Evolutionary conservation across 257 asterid species (phyloP), one percentile per base, ranked within the genome.

Genomic region (Nicotiana knightiana): DNA sequence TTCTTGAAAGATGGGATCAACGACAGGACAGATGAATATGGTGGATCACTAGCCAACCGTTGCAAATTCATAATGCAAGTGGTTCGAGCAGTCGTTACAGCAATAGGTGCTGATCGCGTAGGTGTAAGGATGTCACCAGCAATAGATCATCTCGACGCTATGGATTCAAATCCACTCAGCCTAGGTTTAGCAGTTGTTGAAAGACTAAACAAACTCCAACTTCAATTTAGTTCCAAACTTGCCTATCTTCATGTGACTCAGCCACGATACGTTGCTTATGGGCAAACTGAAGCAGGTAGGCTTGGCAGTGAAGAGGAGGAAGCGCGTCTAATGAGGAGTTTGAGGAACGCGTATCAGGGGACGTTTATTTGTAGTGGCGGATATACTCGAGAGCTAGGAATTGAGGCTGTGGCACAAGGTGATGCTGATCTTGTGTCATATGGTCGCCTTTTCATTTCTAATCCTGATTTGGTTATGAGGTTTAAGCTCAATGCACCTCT

Each of bases 111-210:
- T 15, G 94, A 89, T 26, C 89, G 92, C 17, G 93, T 96, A 1
- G 97, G 94, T 3, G 91, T 96, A 73, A 86, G 99, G 82, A 89
- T 94, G 26, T 96, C 99, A 10, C 99, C 99, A 1, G 99, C 98
- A 67, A 96, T 96, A 26, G 98, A 96, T 63, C 97, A 94, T 81
- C 93, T 94, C 21, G 99, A 96, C 5, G 99, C 98, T 12, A 88
- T 86, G 88, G 99, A 96, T 81, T 91, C 99, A 0, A 87, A 94
- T 68, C 98, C 99, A 2, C 93, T 89, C 37, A 67, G 59, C 82
- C 91, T 96, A 0, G 99, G 99, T 82, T 87, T 91, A 32, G 93
- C 95, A 13, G 93, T 93, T 65, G 90, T 96, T 7, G 89, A 92
- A 70, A 84, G 89, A 51, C 92, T 96, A 81, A 96, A 96, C 90